Base-by-base conservation (phyloP, 1,284 basidiomycete species). In the Rhodotorula sp. region DNA sequence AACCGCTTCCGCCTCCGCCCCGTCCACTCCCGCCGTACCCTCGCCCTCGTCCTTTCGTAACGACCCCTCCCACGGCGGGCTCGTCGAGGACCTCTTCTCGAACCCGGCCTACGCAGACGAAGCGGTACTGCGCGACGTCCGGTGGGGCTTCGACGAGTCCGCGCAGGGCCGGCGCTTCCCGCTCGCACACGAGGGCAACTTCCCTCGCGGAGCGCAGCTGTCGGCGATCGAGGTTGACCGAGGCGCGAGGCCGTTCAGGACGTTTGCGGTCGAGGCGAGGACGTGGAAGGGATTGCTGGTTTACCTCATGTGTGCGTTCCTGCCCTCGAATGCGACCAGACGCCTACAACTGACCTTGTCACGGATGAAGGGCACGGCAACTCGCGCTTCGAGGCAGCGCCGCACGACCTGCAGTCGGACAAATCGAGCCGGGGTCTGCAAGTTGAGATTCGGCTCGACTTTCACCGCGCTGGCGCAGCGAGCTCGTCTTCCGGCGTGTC, bases 231-330 rank as follows among this genome's bases (percentile, higher is more conserved):
- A 82, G 77, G 83, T 82, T 8, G 67, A 77, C 56, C 77, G 77
- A 45, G 81, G 81, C 50, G 80, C 82, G 72, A 78, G 77, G 64
- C 77, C 78, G 55, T 74, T 53, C 41, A 10, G 44, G 25, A 52
- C 57, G 12, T 74, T 76, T 44, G 74, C 74, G 48, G 67, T 75
- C 42, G 74, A 75, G 58, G 71, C 74, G 44, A 54, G 62, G 49
- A 65, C 63, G 16, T 75, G 74, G 74, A 42, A 68, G 34, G 41
- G 56, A 0, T n/a, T 75, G 27, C 57, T 75, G 19, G 64, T 69
- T 12, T 75, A 63, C 54, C 60, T 75, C 12, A 73, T 68, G 57
- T 75, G 74, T 74, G 27, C 48, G 73, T 64, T 9, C 1, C 19
- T 19, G 10, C 10, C 8, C 19, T 23, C 12, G n/a, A 7, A 48